These are phyloP conservation scores for Mrakia gelida DNA, from an alignment of 768 basidiomycete species.

Conservation along the genomic window DNA sequence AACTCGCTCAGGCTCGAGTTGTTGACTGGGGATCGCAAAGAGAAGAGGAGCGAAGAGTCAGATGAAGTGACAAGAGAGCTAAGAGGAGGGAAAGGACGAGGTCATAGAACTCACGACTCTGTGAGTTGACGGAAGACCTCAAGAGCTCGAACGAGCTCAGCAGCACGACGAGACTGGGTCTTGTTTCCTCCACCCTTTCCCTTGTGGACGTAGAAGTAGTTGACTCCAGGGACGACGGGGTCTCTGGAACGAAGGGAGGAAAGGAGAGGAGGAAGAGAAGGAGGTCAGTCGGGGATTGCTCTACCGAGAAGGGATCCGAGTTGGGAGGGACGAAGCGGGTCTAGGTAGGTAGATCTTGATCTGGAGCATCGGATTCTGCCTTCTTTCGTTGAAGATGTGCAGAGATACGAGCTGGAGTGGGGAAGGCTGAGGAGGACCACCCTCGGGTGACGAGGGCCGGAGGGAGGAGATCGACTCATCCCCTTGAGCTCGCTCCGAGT, in stretches of 20 bases:
- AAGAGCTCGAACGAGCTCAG: constrained; percentile 76
- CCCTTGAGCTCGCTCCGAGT: not conserved
- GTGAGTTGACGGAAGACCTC: constrained; percentile 77
- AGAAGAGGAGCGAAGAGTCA: not conserved
- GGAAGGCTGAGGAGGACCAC: not conserved
- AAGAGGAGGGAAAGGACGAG: not conserved
- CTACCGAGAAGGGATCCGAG: not conserved
- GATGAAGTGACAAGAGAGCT: not conserved
- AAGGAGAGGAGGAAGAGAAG: not conserved
- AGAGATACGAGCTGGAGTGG: not conserved
- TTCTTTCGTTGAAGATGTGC: not conserved
- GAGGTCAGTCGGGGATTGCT: not conserved
- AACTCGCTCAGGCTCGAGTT: constrained; percentile 82
- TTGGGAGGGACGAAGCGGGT: not conserved
- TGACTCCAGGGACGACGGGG: constrained; percentile 84
- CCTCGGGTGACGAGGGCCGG: not conserved
- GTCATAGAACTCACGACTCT: constrained; percentile 58
- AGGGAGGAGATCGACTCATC: constrained; percentile 4
- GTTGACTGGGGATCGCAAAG: constrained; percentile 50
- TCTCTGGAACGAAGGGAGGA: constrained; percentile 51
- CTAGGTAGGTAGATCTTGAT: too few relatives aligned
- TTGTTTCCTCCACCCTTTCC: constrained; percentile 52
- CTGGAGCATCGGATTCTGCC: too few relatives aligned
- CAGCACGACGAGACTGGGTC: constrained; percentile 66
- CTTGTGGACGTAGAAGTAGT: constrained; percentile 89